Base-by-base conservation (phyloP, 2,329 filamentous ascomycete genomes). In the Aspergillus fructus region DNA sequence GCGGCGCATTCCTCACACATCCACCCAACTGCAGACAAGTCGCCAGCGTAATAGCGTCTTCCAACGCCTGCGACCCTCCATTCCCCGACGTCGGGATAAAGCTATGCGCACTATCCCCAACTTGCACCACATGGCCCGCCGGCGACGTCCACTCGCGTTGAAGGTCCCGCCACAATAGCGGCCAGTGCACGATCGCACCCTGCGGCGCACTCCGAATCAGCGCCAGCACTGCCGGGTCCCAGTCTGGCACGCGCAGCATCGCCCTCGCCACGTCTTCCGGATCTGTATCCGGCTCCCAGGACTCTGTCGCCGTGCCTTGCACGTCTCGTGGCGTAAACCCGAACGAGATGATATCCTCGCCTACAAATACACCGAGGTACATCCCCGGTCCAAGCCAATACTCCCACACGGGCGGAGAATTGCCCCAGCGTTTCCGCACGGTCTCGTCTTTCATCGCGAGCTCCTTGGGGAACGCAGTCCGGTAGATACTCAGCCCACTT, bases 151-250 rank as follows among this genome's bases (percentile, higher is more conserved):
- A 81, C 65, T 11, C 76, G 74, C 27, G 80, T 70, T 27, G 76
- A 74, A 62, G 80, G 75, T 64, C 80, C 62, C 74, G 71, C 78
- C 77, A 81, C 17, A 80, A 70, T 2, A 81, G 73, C 59, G 78
- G 74, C 58, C 78, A 81, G 68, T 80, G 78, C 60, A 82, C 75
- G 49, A 81, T 78, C 23, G 59, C 62, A 8, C 62, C 43, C 4
- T 60, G 48, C 2, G 61, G 71, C 3, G 70, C 56, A 34, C 58
- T 58, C 7, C 60, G 61, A 54, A 58, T 57, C 33, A 66, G 60
- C 41, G 60, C 51, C 3, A 47, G 50, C 34, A 58, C 58, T n/a
- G 51, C 52, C 1, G 37, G 49, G 56, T 59, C 53, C 57, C 59
- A 61, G 21, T 49, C 55, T 12, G 53, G 46, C 8, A 49, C 39